Base-by-base conservation (phyloP, 2,329 filamentous ascomycete species). In the Penicillium italicum region DNA sequence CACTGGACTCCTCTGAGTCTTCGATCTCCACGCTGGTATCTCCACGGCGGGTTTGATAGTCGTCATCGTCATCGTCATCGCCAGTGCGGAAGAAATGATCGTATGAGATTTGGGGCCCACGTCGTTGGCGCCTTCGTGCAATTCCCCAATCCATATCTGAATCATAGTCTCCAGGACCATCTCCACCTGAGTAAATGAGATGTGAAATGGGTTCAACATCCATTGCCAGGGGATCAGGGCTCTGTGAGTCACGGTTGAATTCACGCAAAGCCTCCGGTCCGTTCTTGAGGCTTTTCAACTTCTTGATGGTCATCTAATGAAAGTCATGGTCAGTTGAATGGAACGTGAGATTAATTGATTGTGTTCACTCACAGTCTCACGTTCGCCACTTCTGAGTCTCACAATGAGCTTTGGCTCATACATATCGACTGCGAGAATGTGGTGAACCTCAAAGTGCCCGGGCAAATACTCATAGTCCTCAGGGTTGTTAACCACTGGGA, bases 401-500 rank as follows among this genome's bases (percentile, higher is more conserved):
- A 76, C 67, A 26, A 63, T 57, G 55, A 74, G 74, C 31, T 60
- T 56, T 42, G 64, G 53, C 20, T 63, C 20, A 56, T 49, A 24
- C 65, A 58, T 38, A 59, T 61, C 62, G 33, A 75, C 59, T 24
- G 60, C 55, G 44, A 75, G 62, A 46, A 77, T 60, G 28, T 64
- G 65, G 18, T 61, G 62, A 12, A 71, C 69, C 7, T 62, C 58
- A 51, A 69, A 75, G 59, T 76, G 73, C 11, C 74, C 74, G 1
- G 74, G 73, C 14, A 77, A 62, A 51, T 65, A 74, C 14, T 73
- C 64, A 59, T 76, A 77, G 20, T 73, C 69, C 11, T 70, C 62
- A 20, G 60, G 57, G 38, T 74, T 65, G 5, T 64, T 49, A 5
- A 74, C 49, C 1, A 20, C 42, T 10, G 74, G 74, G 12, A 75